phyloP scores from a whole-genome alignment of 306 rosid species.

The Sechiopsis laciniata region DNA sequence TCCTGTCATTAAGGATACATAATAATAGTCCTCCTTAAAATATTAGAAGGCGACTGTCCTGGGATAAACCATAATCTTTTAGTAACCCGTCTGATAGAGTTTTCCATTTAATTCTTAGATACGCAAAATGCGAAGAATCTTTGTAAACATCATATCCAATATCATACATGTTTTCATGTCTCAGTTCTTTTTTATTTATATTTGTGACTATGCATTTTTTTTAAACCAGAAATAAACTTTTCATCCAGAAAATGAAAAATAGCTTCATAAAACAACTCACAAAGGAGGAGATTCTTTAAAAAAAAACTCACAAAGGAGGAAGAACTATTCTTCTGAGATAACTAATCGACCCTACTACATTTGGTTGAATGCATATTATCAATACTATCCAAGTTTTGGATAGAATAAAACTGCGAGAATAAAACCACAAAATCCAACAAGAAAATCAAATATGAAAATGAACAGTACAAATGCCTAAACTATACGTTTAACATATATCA shows the following conservation, averaged over 20 bases:
- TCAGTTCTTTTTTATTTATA: not conserved
- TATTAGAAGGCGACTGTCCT: conserved; percentile 35
- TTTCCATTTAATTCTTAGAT: conserved; percentile 14
- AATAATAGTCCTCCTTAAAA: conserved; percentile 50
- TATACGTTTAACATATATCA: conserved; percentile 6
- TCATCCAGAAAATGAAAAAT: too few species aligned
- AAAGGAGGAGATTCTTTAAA: too few species aligned
- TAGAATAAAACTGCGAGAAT: not conserved
- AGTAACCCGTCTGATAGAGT: conserved; percentile 22
- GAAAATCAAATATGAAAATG: not conserved
- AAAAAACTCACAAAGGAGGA: too few species aligned
- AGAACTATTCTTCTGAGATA: not conserved
- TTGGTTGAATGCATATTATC: not conserved
- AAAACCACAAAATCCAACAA: not conserved
- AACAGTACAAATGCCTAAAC: not conserved
- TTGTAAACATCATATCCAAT: not conserved
- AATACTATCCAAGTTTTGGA: not conserved
- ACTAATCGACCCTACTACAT: not conserved
- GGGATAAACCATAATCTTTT: conserved; percentile 32
- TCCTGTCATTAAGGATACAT: conserved; percentile 56
- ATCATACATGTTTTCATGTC: not conserved
- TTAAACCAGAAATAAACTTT: too few species aligned
- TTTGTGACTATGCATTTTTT: not conserved
- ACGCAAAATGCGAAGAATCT: not conserved
- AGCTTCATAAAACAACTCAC: too few species aligned